Base-by-base conservation (phyloP, 2,329 filamentous ascomycete genomes). In the Trichoderma citrinoviride region DNA sequence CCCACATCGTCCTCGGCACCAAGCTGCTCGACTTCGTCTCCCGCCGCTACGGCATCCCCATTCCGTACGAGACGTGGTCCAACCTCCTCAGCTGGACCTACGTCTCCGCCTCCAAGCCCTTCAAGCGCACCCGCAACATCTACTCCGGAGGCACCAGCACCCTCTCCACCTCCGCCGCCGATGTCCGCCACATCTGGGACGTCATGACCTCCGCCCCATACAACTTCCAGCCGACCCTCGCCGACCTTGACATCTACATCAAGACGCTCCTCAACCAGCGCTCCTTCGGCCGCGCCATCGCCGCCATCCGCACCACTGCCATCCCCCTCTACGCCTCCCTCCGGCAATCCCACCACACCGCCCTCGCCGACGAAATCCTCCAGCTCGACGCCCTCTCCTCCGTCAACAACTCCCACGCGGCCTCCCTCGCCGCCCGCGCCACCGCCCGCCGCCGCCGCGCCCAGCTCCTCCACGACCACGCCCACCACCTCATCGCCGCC, bases 11-110 rank as follows among this genome's bases (percentile, higher is more conserved):
- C 0, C 78, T 81, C 1, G 90, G 86, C 14, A 71, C 89, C 27
- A 80, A 83, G 46, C 71, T 90, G 0, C 76, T 93, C 14, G 82
- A 90, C 66, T 85, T 85, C 69, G 74, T 93, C 54, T 88, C 90
- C 0, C 76, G 76, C 1, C 78, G 79, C 7, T 91, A 90, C 74
- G 68, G 77, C 1, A 76, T 94, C 25, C 67, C 78, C 1, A 85
- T 94, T 43, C 77, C 85, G 0, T 70, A 73, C 7, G 72, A 80
- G 5, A 80, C 87, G 19, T 94, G 91, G 91, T 80, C 81, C 7
- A 84, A 88, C 62, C 76, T 94, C 2, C 78, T 93, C 17, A 81
- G 86, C 66, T 91, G 89, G 84, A 83, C 88, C 0, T 89, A 86
- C 70, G 78, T 90, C 10, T 79, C 87, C 46, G 77, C 73, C 67